phyloP scores from a whole-genome alignment of 352 stramenopile species.

The Poterioochromonas sp. region DNA sequence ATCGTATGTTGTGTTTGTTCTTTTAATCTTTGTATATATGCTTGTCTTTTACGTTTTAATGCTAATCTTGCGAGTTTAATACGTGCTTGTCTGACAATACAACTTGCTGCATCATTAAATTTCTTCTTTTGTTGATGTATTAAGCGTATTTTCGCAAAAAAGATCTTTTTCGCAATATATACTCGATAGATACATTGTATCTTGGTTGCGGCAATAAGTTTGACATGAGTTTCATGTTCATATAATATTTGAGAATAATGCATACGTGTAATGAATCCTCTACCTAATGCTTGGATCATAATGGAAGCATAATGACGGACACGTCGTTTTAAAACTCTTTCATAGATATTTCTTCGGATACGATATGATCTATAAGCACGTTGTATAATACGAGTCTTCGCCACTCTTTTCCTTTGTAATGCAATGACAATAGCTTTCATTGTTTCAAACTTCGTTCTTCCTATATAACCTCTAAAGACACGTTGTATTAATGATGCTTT shows the following conservation, averaged over 20 bases:
- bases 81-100: not conserved
- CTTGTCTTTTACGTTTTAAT: not conserved
- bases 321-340: not conserved
- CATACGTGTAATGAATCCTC: not conserved
- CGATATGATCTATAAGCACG: not conserved
- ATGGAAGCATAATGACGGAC: not conserved
- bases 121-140: not conserved
- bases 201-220: not conserved
- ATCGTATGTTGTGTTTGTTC: not conserved
- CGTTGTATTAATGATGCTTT: slow-evolving; percentile 15
- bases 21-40: not conserved
- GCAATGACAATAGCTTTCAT: not conserved
- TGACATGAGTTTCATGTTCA: not conserved
- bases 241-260: not conserved
- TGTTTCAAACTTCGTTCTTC: not conserved
- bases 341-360: not conserved
- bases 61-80: not conserved
- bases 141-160: not conserved
- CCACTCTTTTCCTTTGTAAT: not conserved
- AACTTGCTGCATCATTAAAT: not conserved
- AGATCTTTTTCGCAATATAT: not conserved
- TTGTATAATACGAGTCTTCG: not conserved
- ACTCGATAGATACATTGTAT: not conserved
- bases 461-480: not conserved
- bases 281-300: not conserved